Evolutionary conservation across 2,329 filamentous ascomycete species (phyloP).

Genomic region (Thelonectria olida): DNA sequence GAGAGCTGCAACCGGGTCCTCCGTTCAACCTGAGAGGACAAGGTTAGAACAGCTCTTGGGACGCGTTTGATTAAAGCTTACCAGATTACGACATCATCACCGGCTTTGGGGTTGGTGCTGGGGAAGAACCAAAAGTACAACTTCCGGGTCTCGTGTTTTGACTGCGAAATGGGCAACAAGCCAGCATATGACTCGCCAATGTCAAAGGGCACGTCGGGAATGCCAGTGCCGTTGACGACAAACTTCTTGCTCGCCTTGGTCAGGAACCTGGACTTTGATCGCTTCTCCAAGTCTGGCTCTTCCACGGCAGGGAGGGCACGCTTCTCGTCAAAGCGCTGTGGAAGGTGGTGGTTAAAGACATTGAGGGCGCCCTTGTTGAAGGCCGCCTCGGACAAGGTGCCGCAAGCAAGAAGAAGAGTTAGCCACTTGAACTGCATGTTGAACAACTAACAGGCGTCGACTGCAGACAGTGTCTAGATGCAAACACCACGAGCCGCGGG

Average conservation of each 20-base stretch:
- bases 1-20: constrained; percentile 38
- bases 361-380: constrained; percentile 36
- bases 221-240: constrained; percentile 68
- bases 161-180: constrained; percentile 63
- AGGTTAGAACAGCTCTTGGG: constrained; percentile 40
- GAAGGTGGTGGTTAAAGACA: constrained; percentile 28
- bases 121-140: constrained; percentile 77
- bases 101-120: constrained; percentile 56
- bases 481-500: neutral
- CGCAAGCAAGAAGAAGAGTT: constrained; percentile 29
- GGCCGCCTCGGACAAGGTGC: constrained; percentile 33
- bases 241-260: constrained; percentile 52
- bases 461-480: neutral
- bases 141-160: constrained; percentile 58
- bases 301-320: constrained; percentile 8
- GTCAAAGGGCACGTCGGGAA: constrained; percentile 77
- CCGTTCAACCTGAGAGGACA: constrained; percentile 66
- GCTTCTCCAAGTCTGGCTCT: constrained; percentile 14
- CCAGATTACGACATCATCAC: constrained; percentile 71
- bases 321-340: constrained; percentile 20
- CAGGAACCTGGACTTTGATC: constrained; percentile 31
- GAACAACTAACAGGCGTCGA: neutral
- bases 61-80: too few relatives aligned
- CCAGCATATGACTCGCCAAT: constrained; percentile 74
- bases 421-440: constrained; percentile 35